These are phyloP conservation scores for Suhomyces vadensis DNA, from an alignment of 805 yeast species.

Conservation along the genomic window DNA sequence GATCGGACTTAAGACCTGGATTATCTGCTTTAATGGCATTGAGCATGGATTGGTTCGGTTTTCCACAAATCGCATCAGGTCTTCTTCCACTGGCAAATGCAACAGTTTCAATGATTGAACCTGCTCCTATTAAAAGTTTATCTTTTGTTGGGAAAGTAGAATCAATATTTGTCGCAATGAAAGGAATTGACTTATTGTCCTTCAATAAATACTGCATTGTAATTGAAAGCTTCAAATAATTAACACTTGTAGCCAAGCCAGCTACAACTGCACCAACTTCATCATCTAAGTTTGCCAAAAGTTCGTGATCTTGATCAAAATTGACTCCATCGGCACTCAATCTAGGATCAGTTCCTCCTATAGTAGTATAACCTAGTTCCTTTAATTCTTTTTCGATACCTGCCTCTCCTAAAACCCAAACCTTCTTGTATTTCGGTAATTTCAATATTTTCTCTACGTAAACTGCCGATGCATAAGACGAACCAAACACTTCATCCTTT, in stretches of 20 bases:
- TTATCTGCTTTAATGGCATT: constrained; percentile 76
- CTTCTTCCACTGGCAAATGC: constrained; percentile 73
- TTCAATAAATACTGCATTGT: constrained; percentile 79
- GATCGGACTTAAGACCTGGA: constrained; percentile 47
- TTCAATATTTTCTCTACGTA: constrained; percentile 76
- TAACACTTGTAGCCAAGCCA: constrained; percentile 76
- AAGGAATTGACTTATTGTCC: constrained; percentile 56
- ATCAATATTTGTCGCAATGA: constrained; percentile 92
- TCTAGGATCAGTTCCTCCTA: constrained; percentile 82
- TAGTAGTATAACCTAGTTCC: constrained; percentile 67
- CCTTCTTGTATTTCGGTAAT: constrained; percentile 72
- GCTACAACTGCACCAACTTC: constrained; percentile 85
- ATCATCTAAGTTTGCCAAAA: constrained; percentile 61
- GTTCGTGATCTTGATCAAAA: constrained; percentile 57
- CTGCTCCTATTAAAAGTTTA: constrained; percentile 89
- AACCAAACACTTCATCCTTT: constrained; percentile 79
- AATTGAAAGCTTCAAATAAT: constrained; percentile 77
- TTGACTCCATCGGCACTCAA: constrained; percentile 46
- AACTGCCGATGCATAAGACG: constrained; percentile 88
- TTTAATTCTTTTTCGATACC: constrained; percentile 82
- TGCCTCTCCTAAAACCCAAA: constrained; percentile 85
- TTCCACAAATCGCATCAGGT: constrained; percentile 86
- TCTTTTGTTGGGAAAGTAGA: constrained; percentile 93
- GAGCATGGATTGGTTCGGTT: constrained; percentile 89
- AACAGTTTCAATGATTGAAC: constrained; percentile 79